Percentiles rank a stretch among this genome's conserved stretches.
phyloP scores from a whole-genome alignment of 805 yeast genomes.

The Kazachstania bromeliacearum region DNA sequence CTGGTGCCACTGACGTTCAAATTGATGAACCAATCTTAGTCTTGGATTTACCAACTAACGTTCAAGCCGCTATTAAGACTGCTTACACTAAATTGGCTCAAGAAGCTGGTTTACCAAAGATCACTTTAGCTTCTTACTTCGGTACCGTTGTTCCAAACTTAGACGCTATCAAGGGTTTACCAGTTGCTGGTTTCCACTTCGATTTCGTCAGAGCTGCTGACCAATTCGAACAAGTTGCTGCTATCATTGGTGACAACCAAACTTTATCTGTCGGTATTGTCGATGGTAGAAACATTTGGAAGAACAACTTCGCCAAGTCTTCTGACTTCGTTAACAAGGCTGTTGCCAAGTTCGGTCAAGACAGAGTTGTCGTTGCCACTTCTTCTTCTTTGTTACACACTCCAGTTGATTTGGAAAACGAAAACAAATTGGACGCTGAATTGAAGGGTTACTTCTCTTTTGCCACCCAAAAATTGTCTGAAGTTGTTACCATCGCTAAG shows the following conservation, averaged over 20 bases:
- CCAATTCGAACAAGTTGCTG: conserved; percentile 78
- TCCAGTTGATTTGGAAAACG: conserved; percentile 91
- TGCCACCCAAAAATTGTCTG: conserved; percentile 91
- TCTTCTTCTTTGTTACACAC: conserved; percentile 97
- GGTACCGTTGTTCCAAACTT: conserved; percentile 98
- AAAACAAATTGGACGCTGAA: conserved; percentile 81
- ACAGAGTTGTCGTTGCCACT: conserved; percentile 82
- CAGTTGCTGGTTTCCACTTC: conserved; percentile 92
- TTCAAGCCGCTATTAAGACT: conserved; percentile 77
- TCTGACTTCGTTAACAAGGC: conserved; percentile 74
- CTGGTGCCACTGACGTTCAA: conserved; percentile 94
- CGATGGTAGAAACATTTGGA: conserved; percentile 99
- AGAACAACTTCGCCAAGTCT: conserved; percentile 87
- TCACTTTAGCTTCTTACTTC: conserved; percentile 84
- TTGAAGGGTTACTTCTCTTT: conserved; percentile 98
- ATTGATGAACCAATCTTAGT: conserved; percentile 96
- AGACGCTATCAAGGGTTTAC: conserved; percentile 76
- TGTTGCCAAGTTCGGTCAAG: conserved; percentile 73
- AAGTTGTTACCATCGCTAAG: conserved; percentile 87
- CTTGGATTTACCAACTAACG: conserved; percentile 78
- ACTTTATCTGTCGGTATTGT: conserved; percentile 91
- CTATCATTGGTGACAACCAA: conserved; percentile 60
- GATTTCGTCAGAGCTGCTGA: conserved; percentile 95
- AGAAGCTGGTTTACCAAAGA: conserved; percentile 60
- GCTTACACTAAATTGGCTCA: conserved; percentile 73